Evolutionary conservation across 495 filamentous ascomycete genomes (phyloP), one percentile per base, ranked within the genome.

Genomic region (Lasiosphaeriaceae sp.): DNA sequence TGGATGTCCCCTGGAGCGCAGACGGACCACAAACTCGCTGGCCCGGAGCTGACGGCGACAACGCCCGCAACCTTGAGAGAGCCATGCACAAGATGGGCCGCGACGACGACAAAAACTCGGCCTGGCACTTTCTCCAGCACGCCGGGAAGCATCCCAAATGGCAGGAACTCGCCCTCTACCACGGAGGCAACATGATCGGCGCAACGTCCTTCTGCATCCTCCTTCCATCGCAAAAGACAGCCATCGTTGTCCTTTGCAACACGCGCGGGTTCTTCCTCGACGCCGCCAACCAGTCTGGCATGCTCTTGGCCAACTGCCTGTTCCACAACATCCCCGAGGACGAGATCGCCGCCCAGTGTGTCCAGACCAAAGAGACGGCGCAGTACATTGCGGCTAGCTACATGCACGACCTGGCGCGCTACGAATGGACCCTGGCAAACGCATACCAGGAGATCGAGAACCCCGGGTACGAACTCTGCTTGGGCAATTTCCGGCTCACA

Each of bases 101-200:
- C 8, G 17, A 21, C 29, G 14, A 52, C 3, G 24, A 3, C 12
- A 17, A 41, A 7, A 29, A 45, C 11, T 4, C 6, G 2, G 17
- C 26, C 5, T 57, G 55, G 55, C 55, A 19, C 21, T 57, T 57
- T 48, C 37, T 57, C 14, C 48, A 20, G 8, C 7, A 49, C 14
- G 12, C 34, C 8, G 19, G 34, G 11, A 22, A 45, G 7, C 22
- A 26, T 3, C 7, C 24, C n/a, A 17, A 14, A 24, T 11, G 34
- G 24, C 2, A 48, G 29, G 29, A 50, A 0, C 63, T 65, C 2
- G 60, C 56, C 5, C 52, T 65, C 23, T 53, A 50, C 53, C 63
- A 65, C 52, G 63, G 63, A 2, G 63, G 62, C 22, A 65, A 65
- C 53, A 65, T 65, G 63, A 44, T 65, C 19, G 63, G 63, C 21